Conservation (phyloP, 2,329 filamentous ascomycete species). For the Sclerotinia spermophila region DNA sequence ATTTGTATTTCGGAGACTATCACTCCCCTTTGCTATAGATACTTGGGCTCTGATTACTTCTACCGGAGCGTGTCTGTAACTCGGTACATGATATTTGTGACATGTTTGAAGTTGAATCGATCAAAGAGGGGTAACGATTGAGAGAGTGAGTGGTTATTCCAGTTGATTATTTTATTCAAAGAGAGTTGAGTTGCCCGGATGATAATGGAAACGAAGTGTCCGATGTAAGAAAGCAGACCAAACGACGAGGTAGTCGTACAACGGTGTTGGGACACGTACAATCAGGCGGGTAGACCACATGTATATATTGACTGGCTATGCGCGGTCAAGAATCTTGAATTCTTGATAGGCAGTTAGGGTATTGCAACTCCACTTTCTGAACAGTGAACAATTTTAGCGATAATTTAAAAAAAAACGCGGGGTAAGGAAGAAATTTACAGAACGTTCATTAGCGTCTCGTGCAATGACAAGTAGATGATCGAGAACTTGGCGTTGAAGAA, state of each 20-base stretch:
- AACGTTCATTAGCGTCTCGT: not conserved
- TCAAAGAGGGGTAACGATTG: not conserved
- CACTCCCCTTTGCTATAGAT: not conserved
- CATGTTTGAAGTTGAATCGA: not conserved
- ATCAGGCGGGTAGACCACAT: not conserved
- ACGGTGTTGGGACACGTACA: not conserved
- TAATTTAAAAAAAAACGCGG: not conserved
- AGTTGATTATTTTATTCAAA: not conserved
- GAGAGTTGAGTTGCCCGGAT: not conserved
- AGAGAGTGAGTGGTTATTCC: not conserved
- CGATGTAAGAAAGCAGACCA: fast-evolving
- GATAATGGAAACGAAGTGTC: not conserved
- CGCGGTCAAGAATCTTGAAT: not conserved
- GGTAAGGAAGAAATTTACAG: not conserved
- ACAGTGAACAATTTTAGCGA: not conserved
- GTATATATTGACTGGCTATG: not conserved
- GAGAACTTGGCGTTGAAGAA: not conserved
- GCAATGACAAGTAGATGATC: not conserved
- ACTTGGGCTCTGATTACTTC: not conserved
- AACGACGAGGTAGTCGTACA: not conserved
- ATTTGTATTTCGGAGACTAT: not conserved
- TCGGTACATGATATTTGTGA: not conserved
- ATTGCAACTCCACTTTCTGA: not conserved
- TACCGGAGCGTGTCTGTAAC: not conserved
- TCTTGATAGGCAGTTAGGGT: not conserved